Evolutionary conservation across 164 flowering plant genomes (phyloP).

Genomic region (Vitis amurensis): DNA sequence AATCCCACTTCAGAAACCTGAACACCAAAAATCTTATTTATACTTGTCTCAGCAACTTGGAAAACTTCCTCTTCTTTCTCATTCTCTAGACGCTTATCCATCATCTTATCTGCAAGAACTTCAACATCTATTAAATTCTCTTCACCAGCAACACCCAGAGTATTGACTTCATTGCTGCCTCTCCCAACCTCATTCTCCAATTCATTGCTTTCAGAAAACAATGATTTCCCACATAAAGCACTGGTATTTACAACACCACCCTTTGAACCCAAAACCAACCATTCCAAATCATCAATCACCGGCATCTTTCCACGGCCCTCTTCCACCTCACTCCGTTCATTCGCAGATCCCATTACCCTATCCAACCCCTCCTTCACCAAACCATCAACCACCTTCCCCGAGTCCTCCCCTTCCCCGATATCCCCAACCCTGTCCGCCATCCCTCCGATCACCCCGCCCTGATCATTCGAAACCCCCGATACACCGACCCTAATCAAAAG

Average conservation of each 20-base stretch:
- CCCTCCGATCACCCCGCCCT: background rate
- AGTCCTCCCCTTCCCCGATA: background rate
- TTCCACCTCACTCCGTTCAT: slow-evolving; percentile 2
- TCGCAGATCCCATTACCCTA: background rate
- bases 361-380: slow-evolving; percentile 1
- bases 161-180: background rate
- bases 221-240: background rate
- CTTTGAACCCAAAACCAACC: background rate
- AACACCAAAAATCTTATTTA: background rate
- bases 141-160: no score
- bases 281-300: background rate
- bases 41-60: background rate
- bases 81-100: background rate
- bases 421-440: background rate
- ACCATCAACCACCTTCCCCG: background rate
- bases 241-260: background rate
- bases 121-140: background rate
- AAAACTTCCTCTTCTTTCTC: background rate
- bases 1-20: background rate
- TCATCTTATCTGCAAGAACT: background rate
- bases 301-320: background rate
- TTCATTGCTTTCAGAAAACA: background rate
- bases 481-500: background rate
- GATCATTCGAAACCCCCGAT: background rate
- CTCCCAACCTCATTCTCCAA: background rate